Evolutionary conservation across 2,329 filamentous ascomycete genomes (phyloP).

Genomic region (Trichoderma semiorbis): DNA sequence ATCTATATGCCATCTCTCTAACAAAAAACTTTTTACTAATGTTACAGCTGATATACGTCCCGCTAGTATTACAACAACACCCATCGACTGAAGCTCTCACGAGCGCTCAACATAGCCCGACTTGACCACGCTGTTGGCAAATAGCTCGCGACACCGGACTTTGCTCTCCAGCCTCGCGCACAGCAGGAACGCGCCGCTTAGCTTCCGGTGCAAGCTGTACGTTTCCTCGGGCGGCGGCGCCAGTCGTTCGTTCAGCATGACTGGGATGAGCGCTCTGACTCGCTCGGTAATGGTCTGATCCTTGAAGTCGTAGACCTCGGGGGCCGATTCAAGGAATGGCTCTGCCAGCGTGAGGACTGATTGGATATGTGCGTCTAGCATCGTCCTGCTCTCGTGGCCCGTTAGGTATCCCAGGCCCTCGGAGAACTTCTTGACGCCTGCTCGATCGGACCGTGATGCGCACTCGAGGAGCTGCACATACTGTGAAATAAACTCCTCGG

Average conservation of each 20-base stretch:
- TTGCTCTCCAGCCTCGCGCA: slow-evolving; percentile 82
- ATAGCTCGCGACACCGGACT: slow-evolving; percentile 78
- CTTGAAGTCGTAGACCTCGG: slow-evolving; percentile 84
- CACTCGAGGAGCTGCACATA: slow-evolving; percentile 81
- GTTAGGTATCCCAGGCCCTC: slow-evolving; percentile 85
- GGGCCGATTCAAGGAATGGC: slow-evolving; percentile 74
- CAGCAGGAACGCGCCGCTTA: slow-evolving; percentile 90
- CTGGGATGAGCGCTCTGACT: slow-evolving; percentile 80
- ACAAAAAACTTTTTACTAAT: background rate
- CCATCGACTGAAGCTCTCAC: background rate
- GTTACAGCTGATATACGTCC: background rate
- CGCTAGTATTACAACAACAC: slow-evolving; percentile 1
- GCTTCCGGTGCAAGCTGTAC: slow-evolving; percentile 89
- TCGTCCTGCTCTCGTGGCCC: slow-evolving; percentile 76
- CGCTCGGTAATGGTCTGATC: slow-evolving; percentile 96
- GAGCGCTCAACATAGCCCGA: slow-evolving; percentile 30
- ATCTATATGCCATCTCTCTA: background rate
- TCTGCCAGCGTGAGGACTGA: slow-evolving; percentile 89
- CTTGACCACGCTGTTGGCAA: slow-evolving; percentile 53
- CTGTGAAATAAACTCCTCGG: slow-evolving; percentile 69
- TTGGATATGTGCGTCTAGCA: slow-evolving; percentile 87
- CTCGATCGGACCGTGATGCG: slow-evolving; percentile 67
- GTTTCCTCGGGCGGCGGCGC: slow-evolving; percentile 95
- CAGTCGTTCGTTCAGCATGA: slow-evolving; percentile 87
- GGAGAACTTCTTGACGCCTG: slow-evolving; percentile 63